Evolutionary conservation across 768 basidiomycete genomes (phyloP).

Genomic region (Vishniacozyma victoriae): DNA sequence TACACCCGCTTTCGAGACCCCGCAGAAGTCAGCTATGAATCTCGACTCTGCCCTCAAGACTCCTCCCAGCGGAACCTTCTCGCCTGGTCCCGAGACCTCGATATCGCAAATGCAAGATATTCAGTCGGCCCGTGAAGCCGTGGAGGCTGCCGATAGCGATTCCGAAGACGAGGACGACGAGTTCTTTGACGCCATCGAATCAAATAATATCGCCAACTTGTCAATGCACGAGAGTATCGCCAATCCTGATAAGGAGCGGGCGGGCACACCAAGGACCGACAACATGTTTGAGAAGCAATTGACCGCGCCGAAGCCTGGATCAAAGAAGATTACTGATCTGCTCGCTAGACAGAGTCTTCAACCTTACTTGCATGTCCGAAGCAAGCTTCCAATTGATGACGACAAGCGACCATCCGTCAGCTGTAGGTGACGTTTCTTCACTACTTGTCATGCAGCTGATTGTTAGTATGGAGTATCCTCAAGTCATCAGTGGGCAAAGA

Average conservation of each 20-base stretch:
- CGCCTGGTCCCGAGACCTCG: conserved; percentile 5
- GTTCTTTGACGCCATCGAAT: conserved; percentile 94
- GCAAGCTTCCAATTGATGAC: conserved; percentile 57
- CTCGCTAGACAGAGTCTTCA: conserved; percentile 50
- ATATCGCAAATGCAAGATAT: conserved; percentile 33
- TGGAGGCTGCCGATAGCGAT: conserved; percentile 40
- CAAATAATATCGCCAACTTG: conserved; percentile 69
- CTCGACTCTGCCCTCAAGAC: neutral
- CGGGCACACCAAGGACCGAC: conserved; percentile 27
- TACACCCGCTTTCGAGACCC: conserved; percentile 17
- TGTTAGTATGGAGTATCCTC: conserved; percentile 78
- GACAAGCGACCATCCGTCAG: conserved; percentile 76
- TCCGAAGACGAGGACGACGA: conserved; percentile 63
- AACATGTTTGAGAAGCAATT: conserved; percentile 1
- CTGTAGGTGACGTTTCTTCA: conserved; percentile 17
- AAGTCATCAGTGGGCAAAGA: conserved; percentile 96
- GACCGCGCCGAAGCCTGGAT: conserved; percentile 1
- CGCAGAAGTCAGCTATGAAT: neutral
- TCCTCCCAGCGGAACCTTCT: neutral
- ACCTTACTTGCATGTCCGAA: conserved; percentile 64
- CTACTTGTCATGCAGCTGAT: conserved; percentile 2
- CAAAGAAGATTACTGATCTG: conserved; percentile 42
- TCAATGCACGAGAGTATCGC: conserved; percentile 62
- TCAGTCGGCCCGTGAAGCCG: conserved; percentile 39
- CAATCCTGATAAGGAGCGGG: conserved; percentile 47